phyloP scores from a whole-genome alignment of 192 early-diverging fungal genomes.

The Irineochytrium annulatum region DNA sequence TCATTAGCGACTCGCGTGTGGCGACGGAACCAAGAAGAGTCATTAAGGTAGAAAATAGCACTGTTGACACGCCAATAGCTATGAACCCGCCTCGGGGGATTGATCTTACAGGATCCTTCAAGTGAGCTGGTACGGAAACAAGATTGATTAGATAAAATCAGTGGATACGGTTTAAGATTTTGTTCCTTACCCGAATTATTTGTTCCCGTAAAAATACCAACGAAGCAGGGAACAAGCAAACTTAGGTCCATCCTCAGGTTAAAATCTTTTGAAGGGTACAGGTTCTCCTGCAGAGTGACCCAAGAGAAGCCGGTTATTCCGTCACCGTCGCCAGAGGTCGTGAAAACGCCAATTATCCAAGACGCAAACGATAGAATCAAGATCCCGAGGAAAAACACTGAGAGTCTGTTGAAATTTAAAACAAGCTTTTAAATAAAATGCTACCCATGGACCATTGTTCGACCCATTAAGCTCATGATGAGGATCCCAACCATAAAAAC shows the following conservation, averaged over 20 bases:
- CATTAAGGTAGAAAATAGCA: neutral
- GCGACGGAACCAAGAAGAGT: neutral
- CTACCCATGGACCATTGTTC: neutral
- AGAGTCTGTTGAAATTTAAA: neutral
- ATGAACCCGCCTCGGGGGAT: conserved; percentile 7
- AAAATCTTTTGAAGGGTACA: neutral
- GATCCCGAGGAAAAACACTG: neutral
- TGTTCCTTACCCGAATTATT: neutral
- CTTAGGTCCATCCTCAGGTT: neutral
- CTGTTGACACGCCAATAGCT: neutral
- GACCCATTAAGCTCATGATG: neutral
- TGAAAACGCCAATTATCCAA: neutral
- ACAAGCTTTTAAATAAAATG: neutral
- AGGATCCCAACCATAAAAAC: neutral
- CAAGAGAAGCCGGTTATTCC: neutral
- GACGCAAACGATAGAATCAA: neutral
- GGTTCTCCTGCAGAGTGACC: neutral
- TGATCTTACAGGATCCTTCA: neutral
- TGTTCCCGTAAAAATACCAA: conserved; percentile 4
- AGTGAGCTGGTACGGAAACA: no score
- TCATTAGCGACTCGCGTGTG: neutral
- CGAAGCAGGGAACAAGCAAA: conserved; percentile 5
- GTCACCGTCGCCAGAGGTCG: neutral
- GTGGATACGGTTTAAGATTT: no score
- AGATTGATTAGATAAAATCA: no score